phyloP scores from a whole-genome alignment of 2,329 filamentous ascomycete genomes.

The Colletotrichum sp. region DNA sequence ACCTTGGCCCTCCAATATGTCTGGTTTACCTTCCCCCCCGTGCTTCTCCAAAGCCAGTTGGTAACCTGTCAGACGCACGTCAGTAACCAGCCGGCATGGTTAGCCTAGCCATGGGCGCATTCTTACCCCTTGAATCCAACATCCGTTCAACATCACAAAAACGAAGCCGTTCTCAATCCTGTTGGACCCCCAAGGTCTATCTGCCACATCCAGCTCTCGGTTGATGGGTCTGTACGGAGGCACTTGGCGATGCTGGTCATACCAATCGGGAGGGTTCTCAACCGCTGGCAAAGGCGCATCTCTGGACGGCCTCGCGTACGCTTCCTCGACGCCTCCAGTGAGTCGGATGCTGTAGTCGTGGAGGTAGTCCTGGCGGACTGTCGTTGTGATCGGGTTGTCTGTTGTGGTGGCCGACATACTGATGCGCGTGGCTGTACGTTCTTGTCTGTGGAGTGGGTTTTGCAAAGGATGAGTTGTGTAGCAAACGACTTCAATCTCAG shows the following conservation, averaged over 20 bases:
- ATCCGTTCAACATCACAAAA: slow-evolving; percentile 28
- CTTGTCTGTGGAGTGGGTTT: not conserved
- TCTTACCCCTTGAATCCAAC: slow-evolving; percentile 15
- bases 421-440: not conserved
- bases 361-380: slow-evolving; percentile 4
- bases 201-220: slow-evolving; percentile 18
- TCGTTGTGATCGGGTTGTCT: slow-evolving; percentile 6
- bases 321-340: slow-evolving; percentile 12
- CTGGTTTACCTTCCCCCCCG: slow-evolving; percentile 43
- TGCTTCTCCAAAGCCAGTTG: slow-evolving; percentile 15
- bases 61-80: not conserved
- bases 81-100: not conserved
- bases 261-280: slow-evolving; percentile 24
- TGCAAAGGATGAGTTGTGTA: not conserved
- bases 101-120: not conserved
- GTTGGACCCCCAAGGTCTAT: slow-evolving; percentile 23
- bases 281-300: slow-evolving; percentile 2
- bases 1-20: slow-evolving; percentile 55
- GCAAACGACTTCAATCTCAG: not conserved
- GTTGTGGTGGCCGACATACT: slow-evolving; percentile 12
- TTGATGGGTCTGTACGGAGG: slow-evolving; percentile 28
- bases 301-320: slow-evolving; percentile 4
- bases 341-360: slow-evolving; percentile 19
- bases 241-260: slow-evolving; percentile 25
- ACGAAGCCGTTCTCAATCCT: slow-evolving; percentile 25